A percentile compares a stretch with the other conserved stretches of the same genome.
phyloP scores from a whole-genome alignment of 768 basidiomycete genomes.

The Leucocoprinus leucothites region DNA sequence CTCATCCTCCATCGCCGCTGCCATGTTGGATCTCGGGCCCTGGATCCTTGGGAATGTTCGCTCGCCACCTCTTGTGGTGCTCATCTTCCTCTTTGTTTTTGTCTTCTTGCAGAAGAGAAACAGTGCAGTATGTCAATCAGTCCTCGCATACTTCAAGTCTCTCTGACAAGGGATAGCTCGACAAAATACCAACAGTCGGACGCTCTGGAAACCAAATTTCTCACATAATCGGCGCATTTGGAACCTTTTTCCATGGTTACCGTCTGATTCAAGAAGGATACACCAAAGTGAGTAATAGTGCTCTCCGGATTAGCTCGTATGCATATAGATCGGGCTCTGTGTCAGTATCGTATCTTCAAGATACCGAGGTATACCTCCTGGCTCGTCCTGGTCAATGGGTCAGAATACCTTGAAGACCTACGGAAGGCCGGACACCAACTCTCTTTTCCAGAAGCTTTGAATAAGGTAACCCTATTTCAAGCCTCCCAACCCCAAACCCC shows the following conservation, averaged over 20 bases:
- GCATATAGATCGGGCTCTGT: background rate
- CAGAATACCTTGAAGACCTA: conserved; percentile 44
- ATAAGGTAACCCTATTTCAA: conserved; percentile 20
- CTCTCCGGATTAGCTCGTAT: too few species aligned
- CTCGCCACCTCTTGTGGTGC: too few species aligned
- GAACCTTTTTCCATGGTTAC: conserved; percentile 18
- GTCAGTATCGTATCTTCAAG: conserved; percentile 21
- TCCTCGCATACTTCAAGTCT: too few species aligned
- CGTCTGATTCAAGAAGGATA: conserved; percentile 24
- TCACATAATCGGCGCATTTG: background rate
- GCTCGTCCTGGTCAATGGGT: conserved; percentile 33
- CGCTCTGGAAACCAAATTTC: background rate
- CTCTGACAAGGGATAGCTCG: background rate
- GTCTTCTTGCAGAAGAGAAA: too few species aligned
- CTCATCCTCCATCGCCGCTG: too few species aligned
- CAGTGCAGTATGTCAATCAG: too few species aligned
- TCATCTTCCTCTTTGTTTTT: too few species aligned
- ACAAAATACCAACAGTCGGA: conserved; percentile 1
- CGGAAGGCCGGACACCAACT: conserved; percentile 33
- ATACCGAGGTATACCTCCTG: conserved; percentile 14
- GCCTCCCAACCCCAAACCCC: background rate
- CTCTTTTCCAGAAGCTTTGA: conserved; percentile 23
- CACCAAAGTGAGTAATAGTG: conserved; percentile 15
- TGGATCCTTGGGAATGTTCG: too few species aligned
- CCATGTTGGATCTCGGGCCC: too few species aligned